Base-by-base conservation (phyloP, 2,329 filamentous ascomycete genomes). In the Thermomyces lanuginosus region DNA sequence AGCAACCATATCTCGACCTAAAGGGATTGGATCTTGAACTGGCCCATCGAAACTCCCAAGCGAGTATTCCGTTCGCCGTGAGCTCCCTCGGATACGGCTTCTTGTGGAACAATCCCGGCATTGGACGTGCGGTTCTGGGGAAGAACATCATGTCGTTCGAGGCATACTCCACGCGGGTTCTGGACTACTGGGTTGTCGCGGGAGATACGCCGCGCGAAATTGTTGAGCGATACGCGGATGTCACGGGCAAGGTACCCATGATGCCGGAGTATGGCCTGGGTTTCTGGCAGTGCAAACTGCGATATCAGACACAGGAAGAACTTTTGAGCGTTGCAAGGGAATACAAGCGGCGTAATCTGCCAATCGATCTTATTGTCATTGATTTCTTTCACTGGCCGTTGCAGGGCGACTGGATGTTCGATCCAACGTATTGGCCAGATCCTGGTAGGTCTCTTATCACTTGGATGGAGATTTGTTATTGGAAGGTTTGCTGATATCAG, bases 241-340 rank as follows among this genome's bases (percentile, higher is more conserved):
- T 57, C 2, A 72, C 70, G 0, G 72, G 72, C 0, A 62, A 56
- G 17, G 67, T 66, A 0, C 72, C 72, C 0, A 68, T 69, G 62
- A 76, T 76, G 71, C 72, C 72, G 2, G 71, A 75, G 37, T 75
- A 73, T 37, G 71, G 70, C 0, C 55, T 76, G 0, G 72, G 72
- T 0, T 76, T 76, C 42, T 76, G 71, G 71, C 72, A 76, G 42
- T 74, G 69, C 46, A 76, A 73, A 45, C 51, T 76, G 7, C 58
- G 71, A 1, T 76, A 76, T 37, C 66, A 69, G 44, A 75, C 65
- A 0, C 72, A 76, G 38, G 69, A 74, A 10, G 69, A 77, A 41
- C 42, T 75, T 0, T 53, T 76, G 0, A 45, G 54, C 4, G 61
- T 76, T 1, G 72, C 71, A 1, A 47, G 71, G 4, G 69, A 75